These are phyloP conservation scores for Ceratocystiopsis brevicomis DNA, from an alignment of 2,329 filamentous ascomycete species.

Conservation along the genomic window DNA sequence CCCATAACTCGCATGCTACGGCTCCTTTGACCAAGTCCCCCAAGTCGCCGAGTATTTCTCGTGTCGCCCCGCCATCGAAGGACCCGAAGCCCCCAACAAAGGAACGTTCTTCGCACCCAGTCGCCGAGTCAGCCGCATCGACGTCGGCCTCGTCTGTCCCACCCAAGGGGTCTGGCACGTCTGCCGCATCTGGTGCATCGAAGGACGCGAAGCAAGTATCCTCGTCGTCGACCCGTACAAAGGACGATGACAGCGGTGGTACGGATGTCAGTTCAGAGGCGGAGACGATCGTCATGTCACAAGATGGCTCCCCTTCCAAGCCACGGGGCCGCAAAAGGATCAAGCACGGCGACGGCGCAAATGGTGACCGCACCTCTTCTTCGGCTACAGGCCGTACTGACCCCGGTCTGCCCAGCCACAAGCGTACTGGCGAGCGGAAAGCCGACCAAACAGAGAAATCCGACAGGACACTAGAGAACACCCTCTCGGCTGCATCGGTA, in stretches of 20 bases:
- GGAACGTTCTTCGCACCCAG: background rate
- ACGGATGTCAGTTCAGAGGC: constrained; percentile 49
- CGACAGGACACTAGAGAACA: no score
- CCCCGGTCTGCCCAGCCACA: background rate
- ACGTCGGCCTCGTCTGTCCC: constrained; percentile 7
- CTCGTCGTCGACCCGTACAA: constrained; percentile 14
- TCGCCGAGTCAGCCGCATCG: background rate
- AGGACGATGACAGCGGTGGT: constrained; percentile 24
- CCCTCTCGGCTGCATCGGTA: constrained; percentile 9
- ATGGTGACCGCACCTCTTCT: constrained; percentile 19
- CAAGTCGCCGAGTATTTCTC: background rate
- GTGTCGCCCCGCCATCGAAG: constrained; percentile 1
- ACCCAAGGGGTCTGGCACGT: constrained; percentile 8
- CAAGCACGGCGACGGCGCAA: constrained; percentile 45
- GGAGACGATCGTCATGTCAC: constrained; percentile 51
- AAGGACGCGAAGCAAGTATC: background rate
- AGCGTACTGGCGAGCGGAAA: constrained; percentile 10
- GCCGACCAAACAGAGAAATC: constrained; percentile 1
- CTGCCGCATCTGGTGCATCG: no score
- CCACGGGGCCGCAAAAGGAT: constrained; percentile 33
- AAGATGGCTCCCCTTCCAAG: constrained; percentile 46
- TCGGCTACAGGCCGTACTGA: no score
- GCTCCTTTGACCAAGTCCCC: constrained; percentile 13
- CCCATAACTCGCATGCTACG: constrained; percentile 3
- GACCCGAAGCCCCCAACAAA: constrained; percentile 2